Base-by-base conservation (phyloP, 768 basidiomycete genomes). In the Podaxis sp. region DNA sequence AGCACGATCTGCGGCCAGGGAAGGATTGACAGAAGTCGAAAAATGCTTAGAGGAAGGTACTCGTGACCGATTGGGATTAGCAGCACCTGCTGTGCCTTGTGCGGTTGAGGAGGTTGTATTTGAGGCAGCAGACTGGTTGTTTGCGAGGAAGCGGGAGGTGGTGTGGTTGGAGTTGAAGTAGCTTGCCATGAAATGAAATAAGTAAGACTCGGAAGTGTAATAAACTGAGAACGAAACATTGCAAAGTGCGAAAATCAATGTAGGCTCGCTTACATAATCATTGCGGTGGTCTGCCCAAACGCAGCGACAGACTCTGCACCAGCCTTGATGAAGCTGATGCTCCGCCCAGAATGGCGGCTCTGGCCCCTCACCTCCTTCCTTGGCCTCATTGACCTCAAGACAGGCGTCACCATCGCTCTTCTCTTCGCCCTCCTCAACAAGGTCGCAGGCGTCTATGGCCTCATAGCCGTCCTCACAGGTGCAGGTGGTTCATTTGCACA, bases 381-480 rank as follows among this genome's bases (percentile, higher is more conserved):
- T 51, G 92, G 92, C 58, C 73, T 94, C 54, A 83, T 96, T 66
- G 96, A 99, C 79, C 84, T 99, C 74, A 99, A 98, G 78, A 93
- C 93, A 0, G 96, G 95, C 54, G 95, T 93, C 63, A 90, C 85
- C 52, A 82, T 99, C 61, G 88, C 91, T 63, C 81, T 97, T 24
- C 83, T 96, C 53, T 98, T 99, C 69, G 93, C 91, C 12, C 92
- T 97, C 58, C 80, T 99, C 67, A 99, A 99, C 84, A 99, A 99
- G 78, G 96, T 96, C 55, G 96, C 97, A 20, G 96, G 97, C 56
- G 86, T 98, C 8, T 99, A 99, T 73, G 97, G 97, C 60, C 84
- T 99, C 62, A 88, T 99, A 63, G 96, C 95, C 4, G 84, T 95
- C 61, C 76, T 95, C 63, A 91, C 90, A 0, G 96, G 96, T 20